Base-by-base conservation (phyloP, 2,329 filamentous ascomycete species). In the Pseudocercospora vitis region DNA sequence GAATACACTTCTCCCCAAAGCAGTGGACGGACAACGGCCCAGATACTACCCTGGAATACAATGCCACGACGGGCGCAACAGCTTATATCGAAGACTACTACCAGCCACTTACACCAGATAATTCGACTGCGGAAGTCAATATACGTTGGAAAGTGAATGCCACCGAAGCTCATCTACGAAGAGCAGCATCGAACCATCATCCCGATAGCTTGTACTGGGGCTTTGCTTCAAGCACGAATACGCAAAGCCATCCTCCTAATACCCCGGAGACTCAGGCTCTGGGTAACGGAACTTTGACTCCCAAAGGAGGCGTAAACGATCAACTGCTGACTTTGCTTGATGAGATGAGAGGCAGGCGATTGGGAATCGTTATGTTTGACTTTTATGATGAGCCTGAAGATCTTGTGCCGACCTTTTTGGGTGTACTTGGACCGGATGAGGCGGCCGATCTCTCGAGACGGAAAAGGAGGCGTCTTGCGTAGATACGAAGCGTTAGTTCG, bases 351-450 rank as follows among this genome's bases (percentile, higher is more conserved):
- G 75, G 76, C 2, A 71, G 74, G 62, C 70, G 78, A 47, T 46
- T 80, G n/a, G 78, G 78, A 0, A 75, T 80, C 55, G 72, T 80
- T 11, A 78, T 81, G 68, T 72, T 81, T 64, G 78, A 80, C 59
- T 80, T 77, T 58, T 81, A 72, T 58, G 73, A 78, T 39, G 63
- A 71, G 57, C 77, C 76, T 0, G 61, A 52, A 2, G 68, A 73
- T 3, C 57, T 80, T 45, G 60, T 80, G 14, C 65, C 71, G 50
- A 65, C 68, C 2, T 69, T 77, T 29, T 58, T 79, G 54, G 56
- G 59, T 12, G 47, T 69, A 33, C 50, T 62, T 21, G 49, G 48
- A 19, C 64, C 64, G 47, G 48, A 54, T 12, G 29, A 58, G 50
- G 54, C 52, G 23, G 52, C 19, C 19, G 21, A 21, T 3, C n/a